Percentiles rank a stretch among this genome's conserved stretches.
Evolutionary conservation across 176 grass and related monocot genomes (phyloP).

Genomic region (Alopecurus myosuroides): DNA sequence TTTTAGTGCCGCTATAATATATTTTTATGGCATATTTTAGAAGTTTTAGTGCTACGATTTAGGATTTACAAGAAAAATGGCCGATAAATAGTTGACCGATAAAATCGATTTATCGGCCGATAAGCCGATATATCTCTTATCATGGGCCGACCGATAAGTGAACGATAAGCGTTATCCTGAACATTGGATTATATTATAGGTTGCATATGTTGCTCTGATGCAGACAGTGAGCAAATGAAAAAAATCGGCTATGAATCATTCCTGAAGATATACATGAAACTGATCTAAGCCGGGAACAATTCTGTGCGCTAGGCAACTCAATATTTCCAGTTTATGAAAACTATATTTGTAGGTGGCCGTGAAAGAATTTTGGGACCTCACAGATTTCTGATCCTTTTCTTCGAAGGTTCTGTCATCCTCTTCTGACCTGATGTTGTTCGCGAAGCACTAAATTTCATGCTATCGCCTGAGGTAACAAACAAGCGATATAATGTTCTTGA

Average conservation of each 20-base stretch:
- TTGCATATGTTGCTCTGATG: conserved; percentile 86
- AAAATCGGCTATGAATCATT: conserved; percentile 79
- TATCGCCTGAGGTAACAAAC: conserved; percentile 64
- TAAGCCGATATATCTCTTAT: too few species aligned
- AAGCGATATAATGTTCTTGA: background rate
- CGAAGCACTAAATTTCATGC: conserved; percentile 64
- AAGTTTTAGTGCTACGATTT: too few species aligned
- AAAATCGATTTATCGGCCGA: too few species aligned
- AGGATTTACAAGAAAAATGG: too few species aligned
- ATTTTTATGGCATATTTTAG: too few species aligned
- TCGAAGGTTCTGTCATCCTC: conserved; percentile 65
- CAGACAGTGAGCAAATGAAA: conserved; percentile 66
- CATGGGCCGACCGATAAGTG: too few species aligned
- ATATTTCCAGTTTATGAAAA: background rate
- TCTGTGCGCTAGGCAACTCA: conserved; percentile 62
- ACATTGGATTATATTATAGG: conserved; percentile 54
- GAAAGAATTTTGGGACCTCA: background rate
- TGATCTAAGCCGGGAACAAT: conserved; percentile 97
- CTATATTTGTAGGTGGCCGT: background rate
- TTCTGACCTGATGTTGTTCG: conserved; percentile 68
- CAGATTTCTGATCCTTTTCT: background rate
- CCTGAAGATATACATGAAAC: conserved; percentile 77
- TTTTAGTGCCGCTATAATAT: too few species aligned
- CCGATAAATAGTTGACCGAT: too few species aligned
- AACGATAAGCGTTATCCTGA: too few species aligned